Conservation (phyloP, 2,329 filamentous ascomycete genomes). For the Colletotrichum lentis region DNA sequence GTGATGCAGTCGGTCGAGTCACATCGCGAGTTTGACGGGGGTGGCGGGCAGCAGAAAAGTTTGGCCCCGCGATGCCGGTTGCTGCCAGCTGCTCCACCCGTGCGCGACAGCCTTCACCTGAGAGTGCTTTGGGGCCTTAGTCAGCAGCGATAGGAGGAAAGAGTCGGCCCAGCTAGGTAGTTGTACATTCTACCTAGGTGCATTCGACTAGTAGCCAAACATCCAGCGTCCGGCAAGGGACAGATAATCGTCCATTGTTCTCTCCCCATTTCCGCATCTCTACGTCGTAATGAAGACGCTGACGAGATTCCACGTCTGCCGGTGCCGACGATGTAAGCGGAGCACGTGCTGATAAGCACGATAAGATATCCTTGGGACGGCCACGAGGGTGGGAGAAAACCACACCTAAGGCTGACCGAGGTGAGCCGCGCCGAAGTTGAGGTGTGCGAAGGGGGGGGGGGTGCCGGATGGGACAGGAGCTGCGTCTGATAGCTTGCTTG, state of each 20-base stretch:
- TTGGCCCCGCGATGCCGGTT: slow-evolving; percentile 39
- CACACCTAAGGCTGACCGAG: slow-evolving; percentile 10
- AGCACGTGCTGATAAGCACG: neutral
- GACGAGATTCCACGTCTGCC: neutral
- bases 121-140: neutral
- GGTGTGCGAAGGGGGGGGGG: slow-evolving; percentile 3
- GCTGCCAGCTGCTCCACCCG: slow-evolving; percentile 23
- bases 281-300: no score
- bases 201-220: no score
- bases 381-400: neutral
- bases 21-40: slow-evolving; percentile 30
- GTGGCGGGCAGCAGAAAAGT: slow-evolving; percentile 39
- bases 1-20: slow-evolving; percentile 28
- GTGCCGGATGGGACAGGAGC: neutral
- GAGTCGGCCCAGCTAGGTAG: no score
- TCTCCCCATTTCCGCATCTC: no score
- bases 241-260: no score
- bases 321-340: neutral
- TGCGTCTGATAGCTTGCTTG: neutral
- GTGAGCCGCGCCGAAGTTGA: slow-evolving; percentile 5
- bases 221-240: no score
- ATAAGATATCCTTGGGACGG: slow-evolving; percentile 17
- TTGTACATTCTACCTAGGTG: no score
- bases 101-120: neutral
- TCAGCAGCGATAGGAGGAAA: neutral